phyloP scores from a whole-genome alignment of 345 rosid species.

The Pugionium cornutum region DNA sequence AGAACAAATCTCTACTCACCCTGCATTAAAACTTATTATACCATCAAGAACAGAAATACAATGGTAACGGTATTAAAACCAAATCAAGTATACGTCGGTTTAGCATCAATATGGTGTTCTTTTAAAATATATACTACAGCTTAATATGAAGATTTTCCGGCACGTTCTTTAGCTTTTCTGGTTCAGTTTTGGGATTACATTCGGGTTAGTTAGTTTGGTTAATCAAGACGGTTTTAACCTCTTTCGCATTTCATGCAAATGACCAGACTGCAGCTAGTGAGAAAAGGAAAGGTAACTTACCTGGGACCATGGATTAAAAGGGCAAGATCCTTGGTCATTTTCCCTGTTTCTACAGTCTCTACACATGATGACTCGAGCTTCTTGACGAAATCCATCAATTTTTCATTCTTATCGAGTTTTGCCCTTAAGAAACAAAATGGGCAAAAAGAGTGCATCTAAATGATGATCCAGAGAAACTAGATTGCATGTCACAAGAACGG shows the following conservation, averaged over 20 bases:
- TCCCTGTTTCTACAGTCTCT: conserved; percentile 80
- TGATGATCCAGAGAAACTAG: background rate
- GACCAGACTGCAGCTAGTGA: conserved; percentile 21
- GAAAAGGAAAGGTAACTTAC: conserved; percentile 46
- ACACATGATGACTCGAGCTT: conserved; percentile 88
- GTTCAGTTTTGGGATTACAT: background rate
- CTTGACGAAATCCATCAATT: conserved; percentile 67
- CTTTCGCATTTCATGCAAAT: conserved; percentile 6
- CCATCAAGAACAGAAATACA: background rate
- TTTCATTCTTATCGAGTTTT: conserved; percentile 77
- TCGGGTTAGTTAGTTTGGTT: background rate
- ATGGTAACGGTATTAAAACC: background rate
- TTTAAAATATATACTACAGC: background rate
- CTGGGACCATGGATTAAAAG: conserved; percentile 75
- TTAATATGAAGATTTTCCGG: background rate
- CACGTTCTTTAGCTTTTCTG: background rate
- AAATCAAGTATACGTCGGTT: background rate
- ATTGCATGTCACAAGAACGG: background rate
- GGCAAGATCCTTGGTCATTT: conserved; percentile 98
- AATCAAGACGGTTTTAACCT: conserved; percentile 1
- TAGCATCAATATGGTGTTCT: background rate
- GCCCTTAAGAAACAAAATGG: conserved; percentile 53
- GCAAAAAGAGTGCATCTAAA: conserved; percentile 1
- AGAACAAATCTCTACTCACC: conserved; percentile 66
- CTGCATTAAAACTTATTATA: conserved; percentile 41